Evolutionary conservation across 768 basidiomycete genomes (phyloP), one percentile per base, ranked within the genome.

Genomic region (Cystobasidium tubakii): DNA sequence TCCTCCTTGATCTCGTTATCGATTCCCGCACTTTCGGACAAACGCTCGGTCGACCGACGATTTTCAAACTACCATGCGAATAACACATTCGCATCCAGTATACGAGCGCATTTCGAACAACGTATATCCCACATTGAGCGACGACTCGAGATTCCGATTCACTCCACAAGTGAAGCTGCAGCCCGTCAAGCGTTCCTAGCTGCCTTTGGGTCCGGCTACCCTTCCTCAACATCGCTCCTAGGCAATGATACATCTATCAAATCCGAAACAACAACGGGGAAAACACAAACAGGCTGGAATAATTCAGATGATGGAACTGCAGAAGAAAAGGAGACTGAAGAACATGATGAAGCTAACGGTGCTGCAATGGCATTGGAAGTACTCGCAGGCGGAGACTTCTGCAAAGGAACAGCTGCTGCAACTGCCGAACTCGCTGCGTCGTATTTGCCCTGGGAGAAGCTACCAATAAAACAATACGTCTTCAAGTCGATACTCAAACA

Each of bases 301-400:
- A 33, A 39, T 65, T 42, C 43, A 25, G 63, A 65, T 65, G 63
- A 65, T 46, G 63, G 27, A 42, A 39, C 12, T 39, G 25, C 43
- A 25, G 63, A 46, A 65, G 27, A 50, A 19, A 50, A 34, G 21
- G 57, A 60, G 27, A 27, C 29, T 23, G 57, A 60, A 29, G 57
- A 60, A 34, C 57, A 60, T 60, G 66, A 53, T 69, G 66, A 69
- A 44, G 66, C 46, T 34, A 50, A 69, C 19, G 31, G 46, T 44
- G 66, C 66, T 3, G 66, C 66, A 25, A 69, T 69, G 66, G 46
- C 42, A 25, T 69, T 69, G 23, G 66, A 69, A 54, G 66, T 69
- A 12, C 19, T 69, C 12, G 66, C 66, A 29, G 66, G 66, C 7
- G 50, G 69, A 13, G 54, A 71, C 36, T 33, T 60, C 21, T 7